Conservation (phyloP, 2,329 filamentous ascomycete species). For the Nigrograna mackinnonii region DNA sequence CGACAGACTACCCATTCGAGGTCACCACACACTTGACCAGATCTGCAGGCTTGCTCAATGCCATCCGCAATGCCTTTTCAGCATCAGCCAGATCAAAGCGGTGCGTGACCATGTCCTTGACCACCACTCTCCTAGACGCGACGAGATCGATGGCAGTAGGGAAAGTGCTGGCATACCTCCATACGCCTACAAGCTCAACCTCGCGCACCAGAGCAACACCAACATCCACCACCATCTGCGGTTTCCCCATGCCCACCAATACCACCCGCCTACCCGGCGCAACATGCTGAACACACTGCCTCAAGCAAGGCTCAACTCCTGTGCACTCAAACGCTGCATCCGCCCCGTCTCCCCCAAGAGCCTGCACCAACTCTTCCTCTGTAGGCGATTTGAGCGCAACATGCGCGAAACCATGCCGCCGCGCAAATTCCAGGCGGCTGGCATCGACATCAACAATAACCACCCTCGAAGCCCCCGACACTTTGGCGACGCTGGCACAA, state of each 20-base stretch:
- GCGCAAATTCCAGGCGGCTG: slow-evolving; percentile 29
- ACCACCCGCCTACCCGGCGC: not conserved
- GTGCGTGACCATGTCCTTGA: no score
- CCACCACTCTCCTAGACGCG: no score
- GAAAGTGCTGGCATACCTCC: not conserved
- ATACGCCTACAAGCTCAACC: not conserved
- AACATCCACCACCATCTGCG: not conserved
- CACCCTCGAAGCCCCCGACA: slow-evolving; percentile 65
- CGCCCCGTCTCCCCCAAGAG: slow-evolving; percentile 42
- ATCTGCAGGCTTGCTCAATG: no score
- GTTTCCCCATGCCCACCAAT: not conserved
- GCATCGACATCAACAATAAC: not conserved
- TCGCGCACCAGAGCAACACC: not conserved
- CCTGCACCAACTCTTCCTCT: not conserved
- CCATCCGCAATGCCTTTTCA: no score
- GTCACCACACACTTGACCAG: no score
- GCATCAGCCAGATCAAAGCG: no score
- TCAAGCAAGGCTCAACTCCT: slow-evolving; percentile 82
- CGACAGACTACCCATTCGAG: no score
- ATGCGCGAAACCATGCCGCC: slow-evolving; percentile 44
- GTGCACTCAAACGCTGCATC: slow-evolving; percentile 82
- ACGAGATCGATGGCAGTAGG: not conserved
- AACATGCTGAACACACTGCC: not conserved
- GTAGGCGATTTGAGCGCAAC: not conserved
- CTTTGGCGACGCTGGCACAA: slow-evolving; percentile 72